phyloP scores from a whole-genome alignment of 192 early-diverging fungal species.

The Bifiguratus adelaidae region DNA sequence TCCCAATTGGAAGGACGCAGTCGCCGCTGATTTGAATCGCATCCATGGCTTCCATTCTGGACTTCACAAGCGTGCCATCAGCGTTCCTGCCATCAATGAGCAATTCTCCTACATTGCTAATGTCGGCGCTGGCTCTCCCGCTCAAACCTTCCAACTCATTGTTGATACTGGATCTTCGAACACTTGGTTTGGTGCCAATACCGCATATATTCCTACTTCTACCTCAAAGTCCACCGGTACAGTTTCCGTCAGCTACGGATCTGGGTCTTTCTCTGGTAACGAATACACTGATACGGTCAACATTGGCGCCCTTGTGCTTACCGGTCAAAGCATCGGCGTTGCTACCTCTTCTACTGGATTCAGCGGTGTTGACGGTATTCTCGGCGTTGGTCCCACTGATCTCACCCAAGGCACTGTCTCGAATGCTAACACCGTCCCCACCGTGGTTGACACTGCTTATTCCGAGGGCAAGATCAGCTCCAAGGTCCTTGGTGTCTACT shows the following conservation, averaged over 20 bases:
- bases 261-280: slow-evolving; percentile 6
- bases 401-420: slow-evolving; percentile 1
- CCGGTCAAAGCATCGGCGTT: slow-evolving; percentile 7
- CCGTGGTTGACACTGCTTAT: slow-evolving; percentile 11
- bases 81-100: slow-evolving; percentile 7
- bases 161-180: slow-evolving; percentile 20
- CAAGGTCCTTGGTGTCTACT: slow-evolving; percentile 35
- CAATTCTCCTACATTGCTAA: slow-evolving; percentile 8
- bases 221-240: slow-evolving; percentile 2
- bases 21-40: slow-evolving; percentile 6
- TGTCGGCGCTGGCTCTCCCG: slow-evolving; percentile 8
- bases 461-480: slow-evolving; percentile 6
- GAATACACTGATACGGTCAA: slow-evolving; percentile 10
- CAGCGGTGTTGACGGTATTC: slow-evolving; percentile 19
- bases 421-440: not conserved
- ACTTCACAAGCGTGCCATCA: not conserved
- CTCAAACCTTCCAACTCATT: slow-evolving; percentile 14
- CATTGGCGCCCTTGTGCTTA: slow-evolving; percentile 4
- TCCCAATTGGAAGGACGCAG: slow-evolving; percentile 7
- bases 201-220: slow-evolving; percentile 3
- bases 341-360: slow-evolving; percentile 7
- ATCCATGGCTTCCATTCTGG: not conserved
- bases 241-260: slow-evolving; percentile 11
- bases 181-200: slow-evolving; percentile 12
- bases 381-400: slow-evolving; percentile 16